phyloP scores from a whole-genome alignment of 257 asterid species.

The Capsicum baccatum region DNA sequence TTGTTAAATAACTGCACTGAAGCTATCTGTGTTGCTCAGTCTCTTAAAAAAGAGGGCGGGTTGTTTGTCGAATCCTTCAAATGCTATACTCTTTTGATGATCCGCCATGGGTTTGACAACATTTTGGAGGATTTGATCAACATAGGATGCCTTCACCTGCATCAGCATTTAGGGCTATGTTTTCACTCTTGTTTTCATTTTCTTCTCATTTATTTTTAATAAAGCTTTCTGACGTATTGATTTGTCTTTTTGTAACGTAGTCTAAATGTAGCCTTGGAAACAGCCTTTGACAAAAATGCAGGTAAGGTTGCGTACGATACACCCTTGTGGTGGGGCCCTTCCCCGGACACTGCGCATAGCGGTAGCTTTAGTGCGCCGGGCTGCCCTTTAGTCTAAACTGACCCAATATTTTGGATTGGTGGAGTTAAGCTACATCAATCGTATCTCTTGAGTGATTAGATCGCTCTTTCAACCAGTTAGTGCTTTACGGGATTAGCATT shows the following conservation, averaged over 20 bases:
- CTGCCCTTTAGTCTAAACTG: background rate
- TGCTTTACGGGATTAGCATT: background rate
- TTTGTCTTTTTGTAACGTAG: background rate
- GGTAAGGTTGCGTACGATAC: too few species aligned
- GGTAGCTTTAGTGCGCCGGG: too few species aligned
- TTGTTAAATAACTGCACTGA: background rate
- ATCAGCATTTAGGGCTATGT: background rate
- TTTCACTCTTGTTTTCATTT: background rate
- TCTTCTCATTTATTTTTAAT: background rate
- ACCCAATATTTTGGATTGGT: conserved; percentile 4
- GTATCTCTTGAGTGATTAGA: background rate
- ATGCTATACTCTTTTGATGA: background rate
- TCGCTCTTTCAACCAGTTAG: background rate
- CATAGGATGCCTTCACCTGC: background rate
- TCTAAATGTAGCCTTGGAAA: background rate
- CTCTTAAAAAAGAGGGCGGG: background rate
- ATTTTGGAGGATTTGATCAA: background rate
- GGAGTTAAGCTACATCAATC: background rate
- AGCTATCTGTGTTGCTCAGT: background rate
- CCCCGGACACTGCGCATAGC: too few species aligned
- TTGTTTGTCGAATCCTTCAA: too few species aligned
- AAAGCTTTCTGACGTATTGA: background rate
- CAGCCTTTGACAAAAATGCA: too few species aligned
- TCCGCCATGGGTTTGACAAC: background rate
- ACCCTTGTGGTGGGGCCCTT: too few species aligned